A percentile compares a stretch with the other conserved stretches of the same genome.
Conservation (phyloP, 345 rosid species). For the Acer yangbiense region DNA sequence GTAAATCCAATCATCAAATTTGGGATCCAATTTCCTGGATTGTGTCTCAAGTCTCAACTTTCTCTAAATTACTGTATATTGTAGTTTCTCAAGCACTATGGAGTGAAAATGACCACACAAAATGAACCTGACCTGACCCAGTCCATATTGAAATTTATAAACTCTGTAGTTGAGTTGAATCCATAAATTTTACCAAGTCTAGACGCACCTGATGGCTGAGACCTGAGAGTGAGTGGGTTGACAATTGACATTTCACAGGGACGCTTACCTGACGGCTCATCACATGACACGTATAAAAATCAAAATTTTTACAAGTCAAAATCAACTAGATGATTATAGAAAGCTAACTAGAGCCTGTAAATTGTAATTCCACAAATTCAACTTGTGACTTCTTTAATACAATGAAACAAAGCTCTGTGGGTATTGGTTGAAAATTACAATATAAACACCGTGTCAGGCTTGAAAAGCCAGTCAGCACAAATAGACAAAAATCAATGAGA, state of each 20-base stretch:
- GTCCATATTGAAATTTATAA: background rate
- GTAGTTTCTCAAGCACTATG: background rate
- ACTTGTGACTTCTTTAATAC: conserved; percentile 2
- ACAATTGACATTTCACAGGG: background rate
- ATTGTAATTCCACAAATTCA: background rate
- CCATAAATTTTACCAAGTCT: background rate
- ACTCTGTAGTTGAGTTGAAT: background rate
- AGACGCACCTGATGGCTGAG: background rate
- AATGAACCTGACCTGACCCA: background rate
- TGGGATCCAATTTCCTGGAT: background rate
- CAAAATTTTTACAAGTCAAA: background rate
- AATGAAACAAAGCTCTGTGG: background rate
- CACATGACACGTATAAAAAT: background rate
- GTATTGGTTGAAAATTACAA: conserved; percentile 1
- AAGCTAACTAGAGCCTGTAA: background rate
- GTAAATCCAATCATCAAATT: too few species aligned
- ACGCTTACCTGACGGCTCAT: background rate
- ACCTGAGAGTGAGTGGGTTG: background rate
- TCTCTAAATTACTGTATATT: background rate
- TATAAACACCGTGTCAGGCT: background rate
- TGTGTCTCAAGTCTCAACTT: background rate
- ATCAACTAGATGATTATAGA: background rate
- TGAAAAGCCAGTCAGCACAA: background rate
- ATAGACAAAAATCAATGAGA: conserved; percentile 6
- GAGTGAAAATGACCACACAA: background rate